Percentiles rank a stretch among this genome's conserved stretches.
These are phyloP conservation scores for Geotrichum citri-aurantii DNA, from an alignment of 1,139 yeast genomes.

Conservation along the genomic window DNA sequence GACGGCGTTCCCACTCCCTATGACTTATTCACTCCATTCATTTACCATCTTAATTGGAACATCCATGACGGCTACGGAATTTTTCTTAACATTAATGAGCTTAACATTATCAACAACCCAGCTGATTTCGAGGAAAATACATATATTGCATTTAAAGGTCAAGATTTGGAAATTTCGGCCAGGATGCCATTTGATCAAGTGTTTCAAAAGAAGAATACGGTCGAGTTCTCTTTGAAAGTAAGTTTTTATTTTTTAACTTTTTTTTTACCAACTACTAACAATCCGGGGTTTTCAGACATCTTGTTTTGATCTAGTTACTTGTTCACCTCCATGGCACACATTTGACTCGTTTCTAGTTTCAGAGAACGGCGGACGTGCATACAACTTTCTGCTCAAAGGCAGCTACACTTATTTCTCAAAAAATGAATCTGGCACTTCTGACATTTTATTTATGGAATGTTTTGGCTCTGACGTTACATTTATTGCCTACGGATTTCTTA, in stretches of 20 bases:
- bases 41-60: constrained; percentile 58
- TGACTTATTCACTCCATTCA: constrained; percentile 67
- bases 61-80: constrained; percentile 50
- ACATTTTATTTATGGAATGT: constrained; percentile 61
- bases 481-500: constrained; percentile 70
- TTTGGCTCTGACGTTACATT: constrained; percentile 62
- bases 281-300: constrained; percentile 44
- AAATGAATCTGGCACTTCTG: constrained; percentile 60
- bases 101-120: constrained; percentile 83
- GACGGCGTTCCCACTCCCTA: constrained; percentile 68
- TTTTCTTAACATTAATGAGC: constrained; percentile 74
- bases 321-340: constrained; percentile 92
- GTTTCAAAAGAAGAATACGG: constrained; percentile 50
- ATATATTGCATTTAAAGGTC: constrained; percentile 69
- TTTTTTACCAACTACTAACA: not conserved
- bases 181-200: constrained; percentile 59
- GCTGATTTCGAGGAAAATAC: constrained; percentile 76
- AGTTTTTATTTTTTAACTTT: constrained; percentile 9
- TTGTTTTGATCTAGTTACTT: constrained; percentile 54
- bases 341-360: constrained; percentile 60
- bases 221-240: constrained; percentile 45
- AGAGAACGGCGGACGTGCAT: constrained; percentile 60
- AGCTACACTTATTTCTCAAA: constrained; percentile 56
- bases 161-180: constrained; percentile 44
- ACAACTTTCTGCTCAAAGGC: constrained; percentile 57